phyloP scores from a whole-genome alignment of 352 stramenopile species.

The Phytophthora macrochlamydospora region DNA sequence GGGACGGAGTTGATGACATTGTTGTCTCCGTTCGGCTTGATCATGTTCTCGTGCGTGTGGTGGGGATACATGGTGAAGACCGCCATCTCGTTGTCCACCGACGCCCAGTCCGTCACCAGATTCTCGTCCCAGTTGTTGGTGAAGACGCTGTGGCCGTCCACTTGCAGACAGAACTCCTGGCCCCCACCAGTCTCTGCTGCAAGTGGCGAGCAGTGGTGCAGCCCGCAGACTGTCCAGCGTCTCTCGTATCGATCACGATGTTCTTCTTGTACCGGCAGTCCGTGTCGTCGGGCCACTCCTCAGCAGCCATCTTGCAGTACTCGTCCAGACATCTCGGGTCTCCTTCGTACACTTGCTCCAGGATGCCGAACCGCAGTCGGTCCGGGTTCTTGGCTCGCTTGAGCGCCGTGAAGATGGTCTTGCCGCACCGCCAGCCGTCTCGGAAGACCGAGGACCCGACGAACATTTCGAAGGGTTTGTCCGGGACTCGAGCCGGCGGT shows the following conservation, averaged over 20 bases:
- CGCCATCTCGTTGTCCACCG: conserved; percentile 80
- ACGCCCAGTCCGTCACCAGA: conserved; percentile 66
- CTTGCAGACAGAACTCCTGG: conserved; percentile 83
- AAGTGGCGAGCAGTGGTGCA: conserved; percentile 71
- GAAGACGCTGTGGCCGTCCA: conserved; percentile 85
- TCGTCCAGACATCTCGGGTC: conserved; percentile 72
- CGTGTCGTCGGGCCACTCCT: conserved; percentile 56
- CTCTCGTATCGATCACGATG: conserved; percentile 65
- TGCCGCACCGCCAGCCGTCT: conserved; percentile 71
- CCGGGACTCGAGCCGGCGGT: conserved; percentile 49
- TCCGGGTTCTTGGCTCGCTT: conserved; percentile 58
- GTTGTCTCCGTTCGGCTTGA: conserved; percentile 75
- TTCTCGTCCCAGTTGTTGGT: conserved; percentile 80
- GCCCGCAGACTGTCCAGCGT: conserved; percentile 69
- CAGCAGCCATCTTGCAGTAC: conserved; percentile 68
- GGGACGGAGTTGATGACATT: conserved; percentile 52
- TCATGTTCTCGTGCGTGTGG: conserved; percentile 74
- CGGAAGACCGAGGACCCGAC: conserved; percentile 79
- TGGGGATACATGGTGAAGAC: conserved; percentile 80
- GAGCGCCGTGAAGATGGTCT: conserved; percentile 73
- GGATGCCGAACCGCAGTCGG: conserved; percentile 65
- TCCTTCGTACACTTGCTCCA: conserved; percentile 75
- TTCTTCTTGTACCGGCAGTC: conserved; percentile 63
- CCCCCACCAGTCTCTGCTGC: conserved; percentile 74
- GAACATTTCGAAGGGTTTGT: conserved; percentile 46